Base-by-base conservation (phyloP, 352 stramenopile species). In the Globisporangium polare region DNA sequence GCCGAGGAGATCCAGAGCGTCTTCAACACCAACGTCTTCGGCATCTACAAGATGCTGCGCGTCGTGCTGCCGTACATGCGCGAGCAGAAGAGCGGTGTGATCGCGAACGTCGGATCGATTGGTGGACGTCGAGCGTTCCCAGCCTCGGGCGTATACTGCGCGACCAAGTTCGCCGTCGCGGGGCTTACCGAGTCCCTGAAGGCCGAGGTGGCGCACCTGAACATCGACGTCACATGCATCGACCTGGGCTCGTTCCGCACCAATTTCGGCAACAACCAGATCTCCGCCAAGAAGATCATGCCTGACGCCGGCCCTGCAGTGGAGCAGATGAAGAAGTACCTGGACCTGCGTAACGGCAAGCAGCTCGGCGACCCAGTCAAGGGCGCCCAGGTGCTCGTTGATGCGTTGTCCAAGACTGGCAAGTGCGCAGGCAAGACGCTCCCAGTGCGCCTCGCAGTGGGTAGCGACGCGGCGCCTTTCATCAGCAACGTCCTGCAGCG, bases 251-350 rank as follows among this genome's bases (percentile, higher is more conserved):
- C 33, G 33, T 39, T 39, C 10, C 33, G 33, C 33, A 39, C 33
- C 27, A 31, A 31, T 5, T 31, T 31, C 27, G 27, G 27, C 5
- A 31, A 31, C 27, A 31, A 31, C 27, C 27, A 31, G 27, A 31
- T 31, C 18, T 47, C 17, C 37, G 66, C 66, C 1, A 60, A 72
- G 56, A 41, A 22, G 9, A 39, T 60, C 12, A 74, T 72, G 18
- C 33, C 64, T 10, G 68, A 78, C 43, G 69, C 67, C 17, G 62
- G 51, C 1, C 20, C 62, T 17, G 26, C 67, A 29, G 73, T 60
- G 17, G 67, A 69, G 54, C 58, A 58, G 24, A 27, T 69, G 57
- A 72, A 63, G 5, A 55, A 54, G 2, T 59, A 67, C 37, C 53
- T 75, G 37, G 20, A 8, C 1, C 15, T 6, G 7, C 10, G 53